These are phyloP conservation scores for Besnoitia besnoiti DNA, from an alignment of 169 alveolate species.

Conservation along the genomic window DNA sequence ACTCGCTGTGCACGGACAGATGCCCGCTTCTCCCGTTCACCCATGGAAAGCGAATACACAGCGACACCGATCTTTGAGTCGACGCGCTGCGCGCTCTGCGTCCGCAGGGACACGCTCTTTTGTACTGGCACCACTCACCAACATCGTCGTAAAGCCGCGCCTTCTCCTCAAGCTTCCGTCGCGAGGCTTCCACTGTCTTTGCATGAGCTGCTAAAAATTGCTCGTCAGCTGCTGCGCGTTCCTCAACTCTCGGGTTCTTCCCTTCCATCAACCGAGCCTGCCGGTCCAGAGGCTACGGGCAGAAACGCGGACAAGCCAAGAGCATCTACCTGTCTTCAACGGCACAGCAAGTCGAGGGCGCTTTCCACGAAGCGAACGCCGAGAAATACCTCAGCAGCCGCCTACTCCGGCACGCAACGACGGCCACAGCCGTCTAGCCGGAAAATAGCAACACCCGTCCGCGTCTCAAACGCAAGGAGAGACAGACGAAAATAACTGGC, in stretches of 20 bases:
- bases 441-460: no score
- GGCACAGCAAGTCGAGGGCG: background rate
- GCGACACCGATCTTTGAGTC: no score
- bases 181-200: conserved; percentile 8
- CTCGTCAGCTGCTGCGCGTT: conserved; percentile 10
- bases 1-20: no score
- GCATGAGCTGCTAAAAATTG: background rate
- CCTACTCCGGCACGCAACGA: no score
- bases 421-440: no score
- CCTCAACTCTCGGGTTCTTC: conserved; percentile 30
- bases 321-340: background rate
- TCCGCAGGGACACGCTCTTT: background rate
- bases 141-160: conserved; percentile 23
- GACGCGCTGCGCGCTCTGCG: no score
- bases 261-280: conserved; percentile 1
- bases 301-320: background rate
- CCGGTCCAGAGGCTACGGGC: background rate
- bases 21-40: no score
- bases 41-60: no score
- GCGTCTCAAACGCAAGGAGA: no score
- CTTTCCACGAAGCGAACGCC: no score
- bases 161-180: conserved; percentile 26
- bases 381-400: no score
- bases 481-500: no score
- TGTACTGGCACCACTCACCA: background rate